Evolutionary conservation across 192 early-diverging fungal genomes (phyloP), one percentile per base, ranked within the genome.

Genomic region (Backusella psychrophila): DNA sequence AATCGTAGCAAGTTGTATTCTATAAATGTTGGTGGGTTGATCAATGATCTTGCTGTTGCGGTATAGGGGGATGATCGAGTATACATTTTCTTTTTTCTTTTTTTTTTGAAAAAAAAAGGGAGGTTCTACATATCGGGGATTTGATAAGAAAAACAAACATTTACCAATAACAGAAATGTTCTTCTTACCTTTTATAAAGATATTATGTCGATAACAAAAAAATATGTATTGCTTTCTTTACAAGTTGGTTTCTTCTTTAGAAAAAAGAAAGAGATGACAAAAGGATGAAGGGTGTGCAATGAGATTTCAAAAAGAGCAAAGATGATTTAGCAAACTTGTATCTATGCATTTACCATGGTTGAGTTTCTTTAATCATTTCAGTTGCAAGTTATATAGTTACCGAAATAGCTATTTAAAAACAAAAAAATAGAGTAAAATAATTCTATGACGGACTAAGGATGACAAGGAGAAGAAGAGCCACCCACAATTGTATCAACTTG

Each of bases 1-100:
- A 95, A 95, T 17, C 89, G 87, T 77, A 91, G 72, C 75, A 87
- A 77, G 44, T 91, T 90, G 78, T 91, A 88, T 70, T 93, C 91
- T 36, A 95, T 89, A 33, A 87, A 75, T 4, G 90, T 85, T 12
- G 88, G 90, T 35, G 87, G 86, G 71, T 91, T 93, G 73, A 89
- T 82, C 49, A 86, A 81, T 26, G 78, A 65, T 69, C 78, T 66
- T 65, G 41, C 44, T 17, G 74, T 69, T 36, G 69, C 31, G 31
- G 56, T 71, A 35, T 77, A 56, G 65, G 66, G 66, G 19, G 46
- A 35, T 5, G 46, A 31, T 70, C 75, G 66, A 68, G 68, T 59
- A 67, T 76, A 76, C 75, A 76, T 76, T 69, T 35, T 23, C 31
- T 33, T 33, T 76, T 69, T 35, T 23, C 31, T 33, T 33, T 76